phyloP scores from a whole-genome alignment of 805 yeast species.

The Cyberlindnera subsufficiens region DNA sequence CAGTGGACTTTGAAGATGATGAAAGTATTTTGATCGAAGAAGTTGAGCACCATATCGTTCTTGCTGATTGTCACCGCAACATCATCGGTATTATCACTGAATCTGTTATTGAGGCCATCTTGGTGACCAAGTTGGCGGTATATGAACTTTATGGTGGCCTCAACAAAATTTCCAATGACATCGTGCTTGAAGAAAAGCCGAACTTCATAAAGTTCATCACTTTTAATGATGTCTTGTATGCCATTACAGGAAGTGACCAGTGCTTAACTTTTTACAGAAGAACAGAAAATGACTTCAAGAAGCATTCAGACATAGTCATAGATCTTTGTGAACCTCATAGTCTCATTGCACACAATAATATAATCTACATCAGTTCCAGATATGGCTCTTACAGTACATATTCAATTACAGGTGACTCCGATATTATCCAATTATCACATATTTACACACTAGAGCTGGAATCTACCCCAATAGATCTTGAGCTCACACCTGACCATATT shows the following conservation, averaged over 20 bases:
- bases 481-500: constrained; percentile 7
- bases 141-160: constrained; percentile 10
- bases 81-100: constrained; percentile 10
- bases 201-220: constrained; percentile 16
- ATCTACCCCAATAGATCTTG: constrained; percentile 16
- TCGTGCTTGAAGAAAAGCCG: constrained; percentile 3
- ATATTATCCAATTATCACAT: background rate
- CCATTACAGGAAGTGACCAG: constrained; percentile 6
- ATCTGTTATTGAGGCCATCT: background rate
- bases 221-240: constrained; percentile 2
- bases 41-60: constrained; percentile 7
- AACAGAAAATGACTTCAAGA: background rate
- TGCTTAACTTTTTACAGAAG: constrained; percentile 3
- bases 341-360: constrained; percentile 9
- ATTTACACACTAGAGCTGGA: constrained; percentile 4
- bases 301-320: background rate
- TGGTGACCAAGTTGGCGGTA: background rate
- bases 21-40: constrained; percentile 1
- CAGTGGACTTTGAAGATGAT: constrained; percentile 13
- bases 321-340: constrained; percentile 17
- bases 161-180: background rate
- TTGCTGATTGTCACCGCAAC: constrained; percentile 17
- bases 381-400: constrained; percentile 12
- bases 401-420: background rate
- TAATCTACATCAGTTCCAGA: constrained; percentile 18